A percentile compares a stretch with the other conserved stretches of the same genome.
Conservation (phyloP, 129 eudicot genomes). For the Silybum marianum region DNA sequence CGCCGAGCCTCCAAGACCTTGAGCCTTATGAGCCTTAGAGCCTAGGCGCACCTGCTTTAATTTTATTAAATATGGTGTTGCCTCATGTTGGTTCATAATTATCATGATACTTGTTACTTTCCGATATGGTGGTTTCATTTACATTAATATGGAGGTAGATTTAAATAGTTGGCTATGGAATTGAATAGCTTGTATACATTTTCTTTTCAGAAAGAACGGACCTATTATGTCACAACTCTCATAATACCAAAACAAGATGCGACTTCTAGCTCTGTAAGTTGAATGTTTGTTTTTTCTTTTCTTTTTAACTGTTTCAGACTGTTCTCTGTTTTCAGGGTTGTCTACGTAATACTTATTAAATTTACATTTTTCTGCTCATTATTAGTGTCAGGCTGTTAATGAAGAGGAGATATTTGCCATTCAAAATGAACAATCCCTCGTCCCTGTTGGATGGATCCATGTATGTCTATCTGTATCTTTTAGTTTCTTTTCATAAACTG, state of each 20-base stretch:
- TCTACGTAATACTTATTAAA: not conserved
- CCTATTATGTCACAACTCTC: slow-evolving; percentile 63
- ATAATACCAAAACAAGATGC: slow-evolving; percentile 82
- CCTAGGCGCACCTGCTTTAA: too few species aligned
- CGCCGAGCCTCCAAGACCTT: too few species aligned
- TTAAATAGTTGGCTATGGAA: slow-evolving; percentile 1
- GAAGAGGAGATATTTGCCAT: slow-evolving; percentile 79
- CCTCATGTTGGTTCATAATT: slow-evolving; percentile 6
- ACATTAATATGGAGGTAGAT: not conserved
- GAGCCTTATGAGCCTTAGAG: too few species aligned
- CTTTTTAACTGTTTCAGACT: not conserved
- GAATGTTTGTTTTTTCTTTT: slow-evolving; percentile 7
- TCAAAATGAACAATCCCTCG: slow-evolving; percentile 61
- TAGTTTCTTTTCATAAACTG: slow-evolving; percentile 14
- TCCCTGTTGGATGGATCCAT: slow-evolving; percentile 88
- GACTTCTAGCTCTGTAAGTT: slow-evolving; percentile 64
- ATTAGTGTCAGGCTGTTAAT: slow-evolving; percentile 67
- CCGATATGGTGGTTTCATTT: not conserved
- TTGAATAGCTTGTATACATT: slow-evolving; percentile 4
- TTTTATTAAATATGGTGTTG: not conserved
- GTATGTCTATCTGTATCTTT: slow-evolving; percentile 39
- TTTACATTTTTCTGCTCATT: slow-evolving; percentile 23
- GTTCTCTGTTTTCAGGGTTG: slow-evolving; percentile 14
- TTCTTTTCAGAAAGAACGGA: slow-evolving; percentile 57
- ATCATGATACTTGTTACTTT: not conserved